phyloP scores from a whole-genome alignment of 768 basidiomycete genomes.

The Russula vinacea region DNA sequence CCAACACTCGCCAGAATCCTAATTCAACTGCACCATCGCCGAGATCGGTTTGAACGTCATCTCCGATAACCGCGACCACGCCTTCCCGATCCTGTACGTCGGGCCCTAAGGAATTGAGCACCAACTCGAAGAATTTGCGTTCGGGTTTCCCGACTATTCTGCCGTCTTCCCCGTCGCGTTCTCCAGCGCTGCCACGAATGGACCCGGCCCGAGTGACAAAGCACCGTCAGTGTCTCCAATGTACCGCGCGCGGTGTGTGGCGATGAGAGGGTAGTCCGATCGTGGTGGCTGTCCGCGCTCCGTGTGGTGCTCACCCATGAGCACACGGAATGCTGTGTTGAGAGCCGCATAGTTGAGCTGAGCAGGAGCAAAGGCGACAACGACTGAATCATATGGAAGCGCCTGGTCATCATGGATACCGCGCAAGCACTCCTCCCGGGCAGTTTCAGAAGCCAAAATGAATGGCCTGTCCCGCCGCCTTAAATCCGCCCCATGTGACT shows the following conservation, averaged over 20 bases:
- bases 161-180: conserved; percentile 48
- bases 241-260: conserved; percentile 58
- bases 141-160: conserved; percentile 64
- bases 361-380: conserved; percentile 58
- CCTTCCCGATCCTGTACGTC: conserved; percentile 32
- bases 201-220: conserved; percentile 65
- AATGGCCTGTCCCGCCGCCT: conserved; percentile 37
- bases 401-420: conserved; percentile 25
- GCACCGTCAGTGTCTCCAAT: conserved; percentile 44
- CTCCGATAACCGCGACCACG: conserved; percentile 56
- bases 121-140: conserved; percentile 55
- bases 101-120: conserved; percentile 45
- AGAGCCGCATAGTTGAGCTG: conserved; percentile 53
- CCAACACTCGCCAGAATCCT: conserved; percentile 59
- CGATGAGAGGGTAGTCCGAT: conserved; percentile 45
- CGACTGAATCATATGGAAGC: conserved; percentile 51
- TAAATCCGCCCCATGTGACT: neutral
- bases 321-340: conserved; percentile 64
- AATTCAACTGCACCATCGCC: conserved; percentile 60
- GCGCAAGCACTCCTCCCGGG: conserved; percentile 32
- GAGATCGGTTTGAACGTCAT: conserved; percentile 63
- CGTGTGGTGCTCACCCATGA: conserved; percentile 37
- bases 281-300: conserved; percentile 10
- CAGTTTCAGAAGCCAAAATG: conserved; percentile 37
- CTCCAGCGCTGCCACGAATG: conserved; percentile 65